These are phyloP conservation scores for Thinopyrum elongatum DNA, from an alignment of 176 grass and related monocot genomes.

Conservation along the genomic window DNA sequence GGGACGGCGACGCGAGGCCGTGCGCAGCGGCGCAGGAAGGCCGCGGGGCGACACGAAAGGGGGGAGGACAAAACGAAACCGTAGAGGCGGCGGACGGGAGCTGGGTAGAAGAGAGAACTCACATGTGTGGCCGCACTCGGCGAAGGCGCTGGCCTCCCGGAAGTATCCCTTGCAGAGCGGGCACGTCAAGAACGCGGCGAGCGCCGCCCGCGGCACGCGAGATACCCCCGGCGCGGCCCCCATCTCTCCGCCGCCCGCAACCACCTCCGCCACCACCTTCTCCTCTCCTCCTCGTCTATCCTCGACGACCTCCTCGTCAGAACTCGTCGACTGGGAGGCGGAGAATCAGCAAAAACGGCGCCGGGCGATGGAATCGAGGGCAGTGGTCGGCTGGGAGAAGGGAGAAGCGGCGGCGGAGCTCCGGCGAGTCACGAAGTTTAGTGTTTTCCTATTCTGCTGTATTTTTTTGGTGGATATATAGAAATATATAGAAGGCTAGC, in stretches of 20 bases:
- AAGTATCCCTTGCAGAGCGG: constrained; percentile 86
- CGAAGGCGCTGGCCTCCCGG: no score
- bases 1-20: background rate
- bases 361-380: background rate
- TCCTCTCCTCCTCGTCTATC: background rate
- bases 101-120: no score
- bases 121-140: no score
- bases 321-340: background rate
- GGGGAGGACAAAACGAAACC: background rate
- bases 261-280: background rate
- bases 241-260: constrained; percentile 21
- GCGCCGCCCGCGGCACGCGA: constrained; percentile 42
- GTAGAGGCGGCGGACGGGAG: background rate
- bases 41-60: background rate
- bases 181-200: constrained; percentile 60
- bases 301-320: constrained; percentile 7
- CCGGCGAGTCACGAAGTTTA: constrained; percentile 30
- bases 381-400: background rate
- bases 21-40: background rate
- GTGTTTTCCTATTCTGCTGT: no score
- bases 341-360: background rate
- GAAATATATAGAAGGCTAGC: no score
- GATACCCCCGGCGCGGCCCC: constrained; percentile 28
- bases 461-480: no score
- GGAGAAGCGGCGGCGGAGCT: constrained; percentile 26